A percentile compares a stretch with the other conserved stretches of the same genome.
These are phyloP conservation scores for Rubia balearica DNA, from an alignment of 305 asterid genomes.

Conservation along the genomic window DNA sequence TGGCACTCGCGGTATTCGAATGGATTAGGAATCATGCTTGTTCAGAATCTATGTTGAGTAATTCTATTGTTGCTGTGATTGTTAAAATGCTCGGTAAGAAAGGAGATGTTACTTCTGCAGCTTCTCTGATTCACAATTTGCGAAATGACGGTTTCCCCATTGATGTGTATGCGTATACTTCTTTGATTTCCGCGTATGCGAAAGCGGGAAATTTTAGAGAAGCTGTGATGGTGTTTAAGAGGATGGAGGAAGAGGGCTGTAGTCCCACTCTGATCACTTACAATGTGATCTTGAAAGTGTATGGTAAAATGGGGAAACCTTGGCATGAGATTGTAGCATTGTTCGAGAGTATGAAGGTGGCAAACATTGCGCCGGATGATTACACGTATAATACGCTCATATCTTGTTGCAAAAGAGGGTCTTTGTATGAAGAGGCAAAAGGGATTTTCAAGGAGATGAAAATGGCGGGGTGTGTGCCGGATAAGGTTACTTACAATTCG, in stretches of 20 bases:
- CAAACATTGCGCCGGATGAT: constrained; percentile 67
- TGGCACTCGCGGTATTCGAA: constrained; percentile 60
- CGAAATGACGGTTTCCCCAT: constrained; percentile 53
- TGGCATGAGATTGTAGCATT: constrained; percentile 58
- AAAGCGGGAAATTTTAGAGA: constrained; percentile 65
- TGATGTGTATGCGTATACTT: constrained; percentile 81
- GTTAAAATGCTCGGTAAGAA: constrained; percentile 69
- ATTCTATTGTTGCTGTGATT: constrained; percentile 67
- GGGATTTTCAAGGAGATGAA: constrained; percentile 78
- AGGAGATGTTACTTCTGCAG: constrained; percentile 53
- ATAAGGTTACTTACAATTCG: constrained; percentile 83
- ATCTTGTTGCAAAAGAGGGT: constrained; percentile 74
- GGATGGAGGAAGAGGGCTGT: constrained; percentile 90
- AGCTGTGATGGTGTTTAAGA: constrained; percentile 63
- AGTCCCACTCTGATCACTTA: constrained; percentile 75
- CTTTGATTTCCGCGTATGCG: constrained; percentile 55
- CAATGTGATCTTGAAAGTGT: constrained; percentile 77
- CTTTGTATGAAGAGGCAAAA: constrained; percentile 76
- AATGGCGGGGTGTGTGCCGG: constrained; percentile 61
- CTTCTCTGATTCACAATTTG: constrained; percentile 56
- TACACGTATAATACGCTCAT: constrained; percentile 87
- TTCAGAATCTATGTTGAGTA: constrained; percentile 37
- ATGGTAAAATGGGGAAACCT: constrained; percentile 97
- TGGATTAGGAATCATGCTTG: constrained; percentile 44
- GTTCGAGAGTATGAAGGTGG: constrained; percentile 61